Evolutionary conservation across 768 basidiomycete species (phyloP).

Genomic region (Ramaria sp.): DNA sequence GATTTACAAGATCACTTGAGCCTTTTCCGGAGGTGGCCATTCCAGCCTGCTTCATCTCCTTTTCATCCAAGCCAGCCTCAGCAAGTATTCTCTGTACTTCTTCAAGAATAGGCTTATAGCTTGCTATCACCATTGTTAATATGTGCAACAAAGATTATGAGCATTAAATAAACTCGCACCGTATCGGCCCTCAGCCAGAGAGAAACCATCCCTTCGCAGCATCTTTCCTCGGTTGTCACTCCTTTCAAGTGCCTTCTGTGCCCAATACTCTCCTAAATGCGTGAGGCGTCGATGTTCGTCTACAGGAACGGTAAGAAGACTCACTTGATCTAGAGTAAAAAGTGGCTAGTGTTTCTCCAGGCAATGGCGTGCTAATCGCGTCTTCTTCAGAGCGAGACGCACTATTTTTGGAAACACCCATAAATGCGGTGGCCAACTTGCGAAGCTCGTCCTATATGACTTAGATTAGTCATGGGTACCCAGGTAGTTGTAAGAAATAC

Average conservation of each 20-base stretch:
- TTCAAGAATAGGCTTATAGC: constrained; percentile 71
- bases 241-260: constrained; percentile 50
- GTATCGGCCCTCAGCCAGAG: constrained; percentile 63
- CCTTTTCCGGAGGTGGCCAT: constrained; percentile 22
- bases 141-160: neutral
- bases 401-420: constrained; percentile 45
- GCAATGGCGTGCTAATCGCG: constrained; percentile 64
- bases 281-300: neutral
- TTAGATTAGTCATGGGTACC: neutral
- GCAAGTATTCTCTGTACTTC: constrained; percentile 77
- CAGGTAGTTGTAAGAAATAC: neutral
- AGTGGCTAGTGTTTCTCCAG: constrained; percentile 72
- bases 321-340: constrained; percentile 76
- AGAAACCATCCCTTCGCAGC: constrained; percentile 69
- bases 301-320: constrained; percentile 16
- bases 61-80: constrained; percentile 78
- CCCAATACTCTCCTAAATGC: constrained; percentile 63
- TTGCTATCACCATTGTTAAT: constrained; percentile 28
- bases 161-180: constrained; percentile 24
- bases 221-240: constrained; percentile 68
- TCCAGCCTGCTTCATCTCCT: constrained; percentile 59
- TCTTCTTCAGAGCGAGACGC: constrained; percentile 55
- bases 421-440: constrained; percentile 36
- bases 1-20: constrained; percentile 23
- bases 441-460: constrained; percentile 27